Percentiles rank a stretch among this genome's conserved stretches.
Evolutionary conservation across 495 filamentous ascomycete species (phyloP).

Genomic region (Penicillium longicatenatum): DNA sequence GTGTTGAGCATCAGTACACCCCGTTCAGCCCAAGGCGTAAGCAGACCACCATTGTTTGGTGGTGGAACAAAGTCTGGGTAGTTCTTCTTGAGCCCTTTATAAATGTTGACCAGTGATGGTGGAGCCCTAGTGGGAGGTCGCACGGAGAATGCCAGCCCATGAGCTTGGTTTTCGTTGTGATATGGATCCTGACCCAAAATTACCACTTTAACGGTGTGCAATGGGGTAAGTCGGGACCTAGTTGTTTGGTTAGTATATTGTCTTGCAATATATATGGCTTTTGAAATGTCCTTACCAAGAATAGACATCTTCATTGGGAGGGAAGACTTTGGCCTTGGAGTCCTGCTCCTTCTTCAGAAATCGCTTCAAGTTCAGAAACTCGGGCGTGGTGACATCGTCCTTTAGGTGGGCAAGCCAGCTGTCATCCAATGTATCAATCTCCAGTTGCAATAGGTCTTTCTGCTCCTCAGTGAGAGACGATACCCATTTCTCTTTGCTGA

Average conservation of each 20-base stretch:
- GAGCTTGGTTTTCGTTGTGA: slow-evolving; percentile 93
- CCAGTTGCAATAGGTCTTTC: slow-evolving; percentile 75
- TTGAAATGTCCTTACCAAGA: slow-evolving; percentile 65
- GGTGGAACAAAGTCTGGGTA: slow-evolving; percentile 79
- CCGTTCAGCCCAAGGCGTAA: slow-evolving; percentile 90
- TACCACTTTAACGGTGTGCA: slow-evolving; percentile 82
- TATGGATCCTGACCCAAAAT: slow-evolving; percentile 97
- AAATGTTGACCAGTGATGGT: slow-evolving; percentile 89
- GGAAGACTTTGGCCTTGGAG: slow-evolving; percentile 75
- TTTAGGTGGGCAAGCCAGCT: slow-evolving; percentile 88
- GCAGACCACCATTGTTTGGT: slow-evolving; percentile 72
- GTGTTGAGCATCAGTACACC: slow-evolving; percentile 93
- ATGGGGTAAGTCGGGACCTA: slow-evolving; percentile 89
- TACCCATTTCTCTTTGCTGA: slow-evolving; percentile 88
- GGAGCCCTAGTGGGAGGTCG: slow-evolving; percentile 85
- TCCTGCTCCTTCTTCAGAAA: slow-evolving; percentile 81
- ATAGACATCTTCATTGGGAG: slow-evolving; percentile 87
- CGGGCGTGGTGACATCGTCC: slow-evolving; percentile 72
- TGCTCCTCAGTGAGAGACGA: slow-evolving; percentile 77
- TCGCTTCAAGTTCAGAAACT: slow-evolving; percentile 83
- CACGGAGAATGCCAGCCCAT: slow-evolving; percentile 93
- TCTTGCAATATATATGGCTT: slow-evolving; percentile 1
- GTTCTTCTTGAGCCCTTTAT: slow-evolving; percentile 79
- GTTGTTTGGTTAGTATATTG: not conserved
- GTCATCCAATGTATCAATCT: slow-evolving; percentile 88